A percentile compares a stretch with the other conserved stretches of the same genome.
These are phyloP conservation scores for Botrytis deweyae DNA, from an alignment of 2,329 filamentous ascomycete genomes.

Conservation along the genomic window DNA sequence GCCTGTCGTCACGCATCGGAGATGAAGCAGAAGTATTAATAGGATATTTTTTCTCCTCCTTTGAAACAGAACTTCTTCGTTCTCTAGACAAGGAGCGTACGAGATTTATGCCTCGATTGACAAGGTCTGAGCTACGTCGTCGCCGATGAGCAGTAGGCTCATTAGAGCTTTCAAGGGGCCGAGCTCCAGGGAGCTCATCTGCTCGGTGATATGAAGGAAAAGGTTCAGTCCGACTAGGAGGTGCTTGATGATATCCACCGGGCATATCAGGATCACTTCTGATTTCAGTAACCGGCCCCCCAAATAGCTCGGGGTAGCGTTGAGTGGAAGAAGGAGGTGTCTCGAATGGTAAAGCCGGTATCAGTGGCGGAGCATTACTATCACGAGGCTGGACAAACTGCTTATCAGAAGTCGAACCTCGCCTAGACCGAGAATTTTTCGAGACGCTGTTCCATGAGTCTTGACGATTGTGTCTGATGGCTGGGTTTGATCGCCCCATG, in stretches of 20 bases:
- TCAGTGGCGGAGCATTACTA: constrained; percentile 13
- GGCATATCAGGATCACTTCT: constrained; percentile 32
- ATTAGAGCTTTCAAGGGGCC: constrained; percentile 29
- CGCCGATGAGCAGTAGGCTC: constrained; percentile 18
- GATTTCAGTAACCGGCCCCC: constrained; percentile 33
- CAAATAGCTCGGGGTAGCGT: constrained; percentile 51
- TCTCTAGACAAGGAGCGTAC: constrained; percentile 35
- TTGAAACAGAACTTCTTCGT: constrained; percentile 28
- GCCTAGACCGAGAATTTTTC: not conserved
- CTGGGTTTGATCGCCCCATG: not conserved
- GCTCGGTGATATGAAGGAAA: constrained; percentile 45
- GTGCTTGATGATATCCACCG: constrained; percentile 35
- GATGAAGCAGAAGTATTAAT: not conserved
- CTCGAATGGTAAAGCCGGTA: constrained; percentile 35
- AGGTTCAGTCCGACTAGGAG: constrained; percentile 36
- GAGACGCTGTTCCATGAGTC: not conserved
- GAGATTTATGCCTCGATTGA: constrained; percentile 52
- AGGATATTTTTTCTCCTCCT: not conserved
- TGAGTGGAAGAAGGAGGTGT: constrained; percentile 53
- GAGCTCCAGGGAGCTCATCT: constrained; percentile 42
- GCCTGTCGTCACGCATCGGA: constrained; percentile 33
- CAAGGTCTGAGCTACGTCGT: constrained; percentile 45
- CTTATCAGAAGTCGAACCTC: constrained; percentile 13
- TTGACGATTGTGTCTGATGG: not conserved
- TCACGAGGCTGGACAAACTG: not conserved